phyloP scores from a whole-genome alignment of 1,139 yeast genomes.

The Pneumocystis murina region DNA sequence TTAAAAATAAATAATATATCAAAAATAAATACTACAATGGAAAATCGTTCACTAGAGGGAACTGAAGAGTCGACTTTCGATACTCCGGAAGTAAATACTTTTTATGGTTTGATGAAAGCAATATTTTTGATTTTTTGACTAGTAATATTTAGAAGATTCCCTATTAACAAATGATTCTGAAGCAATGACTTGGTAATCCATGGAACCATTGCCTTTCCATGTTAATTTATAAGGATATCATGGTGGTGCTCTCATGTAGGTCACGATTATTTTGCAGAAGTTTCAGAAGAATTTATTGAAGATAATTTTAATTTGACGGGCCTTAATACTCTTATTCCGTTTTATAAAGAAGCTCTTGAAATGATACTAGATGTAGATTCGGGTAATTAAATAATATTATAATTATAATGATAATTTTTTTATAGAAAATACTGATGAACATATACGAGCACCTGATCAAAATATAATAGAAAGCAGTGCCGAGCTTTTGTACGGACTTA shows the following conservation, averaged over 20 bases:
- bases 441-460: constrained; percentile 40
- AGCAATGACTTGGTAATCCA: neutral
- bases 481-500: constrained; percentile 77
- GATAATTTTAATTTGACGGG: constrained; percentile 95
- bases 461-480: constrained; percentile 69
- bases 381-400: constrained; percentile 6
- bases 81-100: neutral
- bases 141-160: neutral
- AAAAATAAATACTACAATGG: neutral
- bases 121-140: neutral
- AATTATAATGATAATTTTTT: neutral
- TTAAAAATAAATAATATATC: neutral
- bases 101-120: neutral
- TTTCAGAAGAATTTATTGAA: constrained; percentile 81
- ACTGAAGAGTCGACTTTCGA: neutral
- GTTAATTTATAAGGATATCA: constrained; percentile 47
- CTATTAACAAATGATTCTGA: neutral
- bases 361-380: constrained; percentile 70
- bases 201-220: neutral
- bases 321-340: constrained; percentile 68
- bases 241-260: constrained; percentile 79
- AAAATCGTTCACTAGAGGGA: neutral
- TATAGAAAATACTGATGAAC: constrained; percentile 4
- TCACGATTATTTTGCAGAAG: constrained; percentile 87
- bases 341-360: constrained; percentile 82